Evolutionary conservation across 2,329 filamentous ascomycete genomes (phyloP), one percentile per base, ranked within the genome.

Genomic region (Aspergillus sp.): DNA sequence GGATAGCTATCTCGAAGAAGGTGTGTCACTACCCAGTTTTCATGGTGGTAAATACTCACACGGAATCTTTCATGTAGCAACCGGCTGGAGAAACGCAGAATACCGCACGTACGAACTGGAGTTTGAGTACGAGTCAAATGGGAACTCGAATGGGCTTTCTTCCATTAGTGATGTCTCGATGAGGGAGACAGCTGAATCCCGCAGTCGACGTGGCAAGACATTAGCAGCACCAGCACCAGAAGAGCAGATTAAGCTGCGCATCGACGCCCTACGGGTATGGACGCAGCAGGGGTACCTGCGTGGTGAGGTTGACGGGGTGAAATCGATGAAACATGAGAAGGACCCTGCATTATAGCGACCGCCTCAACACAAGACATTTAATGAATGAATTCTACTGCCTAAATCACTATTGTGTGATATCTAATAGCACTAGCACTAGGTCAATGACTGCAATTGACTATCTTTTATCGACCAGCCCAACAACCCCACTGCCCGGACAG

Each of bases 51-150:
- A 23, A 17, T 25, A 7, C 17, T 48, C 23, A 16, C n/a, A 32
- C 41, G 13, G 21, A 23, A 6, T 3, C 6, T 6, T 23, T 23
- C 14, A 16, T 13, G 38, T 58, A 85, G 84, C 83, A 34, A 89
- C 87, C 4, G 85, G 81, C 3, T 90, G 88, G 88, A 66, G 69
- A 5, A 90, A 91, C 66, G 83, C 84, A 45, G 87, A 90, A 70
- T 84, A 75, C 63, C 81, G 87, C 51, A 82, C 82, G 2, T 89
- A 84, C 66, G 75, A 78, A 44, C 32, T 41, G 13, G 7, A 42
- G 9, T 21, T n/a, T 4, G 6, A 36, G 16, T 6, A 23, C 21
- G 21, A 23, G 6, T 3, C 6, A 4, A 23, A 6, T 23, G 6
- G 4, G 21, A 23, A 4, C 21, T 23, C 21, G 6, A 3, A 23